phyloP scores from a whole-genome alignment of 306 rosid species.

The Vigna reflexopilosa region DNA sequence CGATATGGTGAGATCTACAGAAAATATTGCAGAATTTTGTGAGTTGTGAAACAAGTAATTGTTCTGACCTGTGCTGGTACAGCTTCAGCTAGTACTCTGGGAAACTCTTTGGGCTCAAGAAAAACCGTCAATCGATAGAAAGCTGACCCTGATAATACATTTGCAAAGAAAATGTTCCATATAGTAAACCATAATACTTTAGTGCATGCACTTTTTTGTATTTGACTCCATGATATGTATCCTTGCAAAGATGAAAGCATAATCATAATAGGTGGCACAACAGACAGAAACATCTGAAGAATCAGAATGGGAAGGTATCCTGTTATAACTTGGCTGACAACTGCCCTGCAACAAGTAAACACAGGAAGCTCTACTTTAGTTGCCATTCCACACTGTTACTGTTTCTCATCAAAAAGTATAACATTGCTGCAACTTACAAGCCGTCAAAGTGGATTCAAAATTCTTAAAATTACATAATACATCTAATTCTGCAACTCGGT shows the following conservation, averaged over 20 bases:
- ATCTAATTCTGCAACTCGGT: too few relatives aligned
- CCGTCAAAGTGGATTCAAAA: too few relatives aligned
- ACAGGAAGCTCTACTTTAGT: conserved; percentile 28
- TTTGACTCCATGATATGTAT: conserved; percentile 72
- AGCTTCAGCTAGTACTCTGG: conserved; percentile 77
- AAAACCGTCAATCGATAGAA: conserved; percentile 63
- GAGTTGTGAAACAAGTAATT: conserved; percentile 21
- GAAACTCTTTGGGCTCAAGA: conserved; percentile 84
- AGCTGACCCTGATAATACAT: conserved; percentile 78
- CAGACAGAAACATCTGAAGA: conserved; percentile 61
- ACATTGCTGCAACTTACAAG: conserved; percentile 24
- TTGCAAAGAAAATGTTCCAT: conserved; percentile 92
- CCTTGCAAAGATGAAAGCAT: conserved; percentile 82
- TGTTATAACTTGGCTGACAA: conserved; percentile 77
- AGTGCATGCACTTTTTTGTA: conserved; percentile 68
- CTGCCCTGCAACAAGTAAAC: conserved; percentile 62
- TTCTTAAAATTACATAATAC: too few relatives aligned
- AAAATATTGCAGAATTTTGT: conserved; percentile 15
- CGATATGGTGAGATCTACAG: conserved; percentile 5
- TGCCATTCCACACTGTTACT: neutral
- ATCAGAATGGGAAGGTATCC: conserved; percentile 91
- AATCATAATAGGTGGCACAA: conserved; percentile 78
- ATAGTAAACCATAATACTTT: conserved; percentile 82
- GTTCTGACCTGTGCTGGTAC: conserved; percentile 82
- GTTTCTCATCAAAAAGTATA: conserved; percentile 16